Evolutionary conservation across 148 eudicot species (phyloP).

Genomic region (Tetragonia tetragonoides): DNA sequence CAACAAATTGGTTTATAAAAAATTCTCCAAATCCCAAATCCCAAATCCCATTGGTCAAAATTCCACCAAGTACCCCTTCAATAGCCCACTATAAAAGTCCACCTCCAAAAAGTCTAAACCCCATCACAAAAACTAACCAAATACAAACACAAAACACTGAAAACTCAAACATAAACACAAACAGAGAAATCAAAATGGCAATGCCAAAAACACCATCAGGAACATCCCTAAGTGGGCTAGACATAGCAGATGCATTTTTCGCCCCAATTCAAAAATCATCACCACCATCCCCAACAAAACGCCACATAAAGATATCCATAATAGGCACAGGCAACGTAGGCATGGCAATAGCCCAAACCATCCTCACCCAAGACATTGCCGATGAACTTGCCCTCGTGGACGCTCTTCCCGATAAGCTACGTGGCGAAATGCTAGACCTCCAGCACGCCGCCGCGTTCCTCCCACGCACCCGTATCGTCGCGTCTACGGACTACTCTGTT

Average conservation of each 20-base stretch:
- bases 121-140: not conserved
- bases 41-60: not conserved
- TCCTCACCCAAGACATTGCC: slow-evolving; percentile 78
- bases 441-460: slow-evolving; percentile 97
- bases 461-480: slow-evolving; percentile 72
- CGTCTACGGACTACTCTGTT: slow-evolving; percentile 58
- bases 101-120: not conserved
- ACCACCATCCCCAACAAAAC: slow-evolving; percentile 52
- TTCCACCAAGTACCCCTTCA: not conserved
- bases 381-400: slow-evolving; percentile 82
- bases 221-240: slow-evolving; percentile 50
- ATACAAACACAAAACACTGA: not conserved
- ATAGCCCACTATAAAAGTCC: not conserved
- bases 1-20: not conserved
- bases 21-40: not conserved
- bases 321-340: slow-evolving; percentile 88
- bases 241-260: slow-evolving; percentile 58
- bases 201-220: slow-evolving; percentile 50
- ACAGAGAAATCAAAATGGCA: slow-evolving; percentile 10
- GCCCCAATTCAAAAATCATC: slow-evolving; percentile 48
- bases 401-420: slow-evolving; percentile 70
- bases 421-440: slow-evolving; percentile 86
- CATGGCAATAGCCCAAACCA: slow-evolving; percentile 93
- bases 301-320: slow-evolving; percentile 73
- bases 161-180: not conserved